Evolutionary conservation across 2,329 filamentous ascomycete species (phyloP).

Genomic region (Byssochlamys sp.): DNA sequence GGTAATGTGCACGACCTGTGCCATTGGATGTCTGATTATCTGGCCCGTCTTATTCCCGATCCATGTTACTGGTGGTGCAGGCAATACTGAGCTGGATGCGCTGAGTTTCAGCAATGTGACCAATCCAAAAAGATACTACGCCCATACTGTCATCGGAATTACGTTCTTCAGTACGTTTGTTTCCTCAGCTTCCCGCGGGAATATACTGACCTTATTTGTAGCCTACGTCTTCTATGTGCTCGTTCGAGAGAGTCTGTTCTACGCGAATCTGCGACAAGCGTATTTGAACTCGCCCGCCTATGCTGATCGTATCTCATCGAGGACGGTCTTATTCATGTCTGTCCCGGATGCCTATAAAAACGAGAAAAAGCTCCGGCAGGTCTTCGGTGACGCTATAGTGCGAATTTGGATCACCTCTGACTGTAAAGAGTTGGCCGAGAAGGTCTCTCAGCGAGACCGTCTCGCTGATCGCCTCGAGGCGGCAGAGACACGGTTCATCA

Average conservation of each 20-base stretch:
- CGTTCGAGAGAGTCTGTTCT: constrained; percentile 78
- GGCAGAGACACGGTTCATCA: constrained; percentile 79
- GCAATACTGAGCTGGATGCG: constrained; percentile 59
- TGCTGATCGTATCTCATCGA: constrained; percentile 72
- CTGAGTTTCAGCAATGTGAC: constrained; percentile 71
- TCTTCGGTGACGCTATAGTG: constrained; percentile 73
- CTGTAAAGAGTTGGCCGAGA: constrained; percentile 62
- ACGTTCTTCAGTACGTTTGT: constrained; percentile 56
- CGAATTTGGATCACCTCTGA: constrained; percentile 76
- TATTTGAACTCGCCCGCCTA: constrained; percentile 80
- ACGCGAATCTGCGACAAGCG: constrained; percentile 81
- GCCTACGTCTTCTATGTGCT: constrained; percentile 78
- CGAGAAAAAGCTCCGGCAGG: constrained; percentile 60
- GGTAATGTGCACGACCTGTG: constrained; percentile 64
- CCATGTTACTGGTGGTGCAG: constrained; percentile 69
- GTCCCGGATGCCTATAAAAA: constrained; percentile 71
- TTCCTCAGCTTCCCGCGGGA: neutral
- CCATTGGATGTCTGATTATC: constrained; percentile 71
- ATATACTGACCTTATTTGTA: constrained; percentile 7
- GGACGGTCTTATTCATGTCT: constrained; percentile 78
- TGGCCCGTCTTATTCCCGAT: constrained; percentile 85
- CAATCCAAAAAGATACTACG: constrained; percentile 59
- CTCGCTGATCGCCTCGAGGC: constrained; percentile 68
- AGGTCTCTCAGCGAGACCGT: constrained; percentile 71
- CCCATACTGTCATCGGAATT: constrained; percentile 67